Evolutionary conservation across 345 rosid genomes (phyloP), one percentile per base, ranked within the genome.

Genomic region (Eucalyptus rudis): DNA sequence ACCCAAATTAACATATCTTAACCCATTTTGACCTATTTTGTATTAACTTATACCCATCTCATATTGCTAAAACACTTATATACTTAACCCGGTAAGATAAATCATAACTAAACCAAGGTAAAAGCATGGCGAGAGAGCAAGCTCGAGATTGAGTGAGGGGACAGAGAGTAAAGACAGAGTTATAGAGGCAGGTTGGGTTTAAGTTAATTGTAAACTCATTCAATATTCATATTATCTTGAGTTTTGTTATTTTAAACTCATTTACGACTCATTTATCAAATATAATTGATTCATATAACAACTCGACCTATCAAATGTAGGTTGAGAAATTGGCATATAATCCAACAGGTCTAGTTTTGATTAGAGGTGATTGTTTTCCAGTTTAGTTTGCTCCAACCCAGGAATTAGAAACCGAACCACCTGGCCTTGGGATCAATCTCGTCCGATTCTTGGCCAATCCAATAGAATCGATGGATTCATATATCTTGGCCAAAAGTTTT

Each of bases 401-500:
- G 0, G 27, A 9, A 22, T 24, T 56, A 1, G 27, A 5, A 56
- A 20, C 0, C 0, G 0, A 0, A 22, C 29, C 3, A 22, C 27
- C 0, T 54, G 1, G 12, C 59, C 5, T 3, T 22, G 59, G 59
- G 11, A 56, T 24, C 3, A 22, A 0, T 54, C 5, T 8, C 0
- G 5, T 56, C 1, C 0, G 0, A 3, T 9, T 56, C 1, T 0
- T 22, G 1, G 62, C 6, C 29, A 22, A 22, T 56, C 5, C 12
- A 56, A 22, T 52, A 17, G 58, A 54, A 54, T 54, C 4, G 0
- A 20, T 54, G 58, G 58, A 54, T 19, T 54, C 58, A 54, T 20
- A 54, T 54, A 8, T 20, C 58, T 20, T 54, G 58, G 12, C 5
- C 6, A 0, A 22, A 56, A 56, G 27, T 56, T 56, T 56, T 56